phyloP scores from a whole-genome alignment of 345 rosid species.

The Gossypium turneri region DNA sequence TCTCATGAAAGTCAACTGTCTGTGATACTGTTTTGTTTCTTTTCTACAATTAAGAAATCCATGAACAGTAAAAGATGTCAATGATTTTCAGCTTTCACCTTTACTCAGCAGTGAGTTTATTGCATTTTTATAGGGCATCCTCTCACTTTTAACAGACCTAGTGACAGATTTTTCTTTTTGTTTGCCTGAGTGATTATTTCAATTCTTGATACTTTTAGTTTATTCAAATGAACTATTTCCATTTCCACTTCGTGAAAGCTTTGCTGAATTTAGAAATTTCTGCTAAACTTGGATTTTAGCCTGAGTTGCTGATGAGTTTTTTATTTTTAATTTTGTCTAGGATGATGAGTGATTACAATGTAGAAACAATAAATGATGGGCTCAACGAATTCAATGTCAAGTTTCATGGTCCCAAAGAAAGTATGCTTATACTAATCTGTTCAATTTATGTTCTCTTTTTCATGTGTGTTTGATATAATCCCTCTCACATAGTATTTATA shows the following conservation, averaged over 20 bases:
- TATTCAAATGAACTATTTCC: background rate
- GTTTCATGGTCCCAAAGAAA: slow-evolving; percentile 75
- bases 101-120: background rate
- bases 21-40: background rate
- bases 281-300: background rate
- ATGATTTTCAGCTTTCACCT: background rate
- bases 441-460: background rate
- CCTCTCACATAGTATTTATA: background rate
- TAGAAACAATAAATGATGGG: slow-evolving; percentile 67
- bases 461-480: background rate
- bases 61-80: background rate
- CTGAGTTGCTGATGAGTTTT: background rate
- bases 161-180: background rate
- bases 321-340: slow-evolving; percentile 30
- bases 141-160: background rate
- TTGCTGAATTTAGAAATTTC: background rate
- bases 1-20: background rate
- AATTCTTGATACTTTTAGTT: background rate
- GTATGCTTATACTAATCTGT: slow-evolving; percentile 30
- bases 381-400: slow-evolving; percentile 70
- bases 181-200: background rate
- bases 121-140: background rate
- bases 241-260: background rate
- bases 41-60: background rate
- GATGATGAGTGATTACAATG: slow-evolving; percentile 79